Percentiles rank a stretch among this genome's conserved stretches.
Conservation (phyloP, 2,329 filamentous ascomycete species). For the Thermoascus crustaceus region DNA sequence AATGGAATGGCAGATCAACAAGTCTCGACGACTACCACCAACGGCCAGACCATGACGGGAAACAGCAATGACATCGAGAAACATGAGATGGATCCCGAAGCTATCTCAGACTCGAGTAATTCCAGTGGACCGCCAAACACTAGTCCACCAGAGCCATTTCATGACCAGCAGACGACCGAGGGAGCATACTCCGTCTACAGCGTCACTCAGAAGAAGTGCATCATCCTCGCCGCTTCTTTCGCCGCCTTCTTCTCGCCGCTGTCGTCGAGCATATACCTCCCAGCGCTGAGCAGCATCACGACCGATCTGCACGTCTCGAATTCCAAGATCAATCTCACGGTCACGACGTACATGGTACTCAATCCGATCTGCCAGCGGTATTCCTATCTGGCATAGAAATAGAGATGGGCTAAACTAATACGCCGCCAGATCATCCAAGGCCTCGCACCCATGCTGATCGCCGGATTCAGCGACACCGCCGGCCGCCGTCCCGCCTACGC, state of each 20-base stretch:
- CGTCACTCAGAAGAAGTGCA: conserved; percentile 19
- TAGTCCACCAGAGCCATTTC: too few species aligned
- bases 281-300: conserved; percentile 23
- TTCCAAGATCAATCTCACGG: conserved; percentile 21
- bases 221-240: conserved; percentile 28
- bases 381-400: background rate
- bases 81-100: too few species aligned
- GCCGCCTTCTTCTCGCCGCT: conserved; percentile 33
- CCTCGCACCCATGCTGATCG: conserved; percentile 39
- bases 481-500: conserved; percentile 41
- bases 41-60: too few species aligned
- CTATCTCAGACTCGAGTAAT: too few species aligned
- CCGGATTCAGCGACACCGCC: conserved; percentile 36
- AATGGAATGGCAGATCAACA: too few species aligned
- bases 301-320: conserved; percentile 19
- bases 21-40: too few species aligned
- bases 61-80: too few species aligned
- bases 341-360: conserved; percentile 24
- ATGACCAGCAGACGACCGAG: too few species aligned
- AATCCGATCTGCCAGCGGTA: background rate
- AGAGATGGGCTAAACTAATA: background rate
- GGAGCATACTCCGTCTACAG: background rate
- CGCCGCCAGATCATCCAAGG: conserved; percentile 38
- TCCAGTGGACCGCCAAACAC: too few species aligned
- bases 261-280: conserved; percentile 33